Evolutionary conservation across 108 stramenopile genomes (phyloP).

Genomic region (Fragilariopsis cylindrus): DNA sequence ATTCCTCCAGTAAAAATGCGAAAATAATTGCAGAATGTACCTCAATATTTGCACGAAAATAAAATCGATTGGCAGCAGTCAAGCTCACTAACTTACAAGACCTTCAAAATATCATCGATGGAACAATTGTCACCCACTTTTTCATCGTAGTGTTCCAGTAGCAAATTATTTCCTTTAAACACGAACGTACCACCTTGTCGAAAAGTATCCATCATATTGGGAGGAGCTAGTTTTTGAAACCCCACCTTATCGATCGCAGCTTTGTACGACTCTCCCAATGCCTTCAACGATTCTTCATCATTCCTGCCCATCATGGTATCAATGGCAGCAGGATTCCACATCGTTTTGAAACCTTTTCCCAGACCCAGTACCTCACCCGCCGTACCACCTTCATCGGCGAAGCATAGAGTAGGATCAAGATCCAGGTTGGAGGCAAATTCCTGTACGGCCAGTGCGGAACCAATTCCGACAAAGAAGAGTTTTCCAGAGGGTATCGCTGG

Average conservation of each 20-base stretch:
- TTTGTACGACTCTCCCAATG: slow-evolving; percentile 39
- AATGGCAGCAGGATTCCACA: slow-evolving; percentile 52
- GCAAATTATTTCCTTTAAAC: slow-evolving; percentile 23
- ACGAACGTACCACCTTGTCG: slow-evolving; percentile 49
- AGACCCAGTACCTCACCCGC: slow-evolving; percentile 29
- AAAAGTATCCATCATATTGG: slow-evolving; percentile 38
- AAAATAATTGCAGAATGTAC: no score
- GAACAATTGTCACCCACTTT: slow-evolving; percentile 47
- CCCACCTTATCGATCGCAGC: slow-evolving; percentile 44
- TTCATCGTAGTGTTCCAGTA: slow-evolving; percentile 42
- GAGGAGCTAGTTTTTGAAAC: slow-evolving; percentile 34
- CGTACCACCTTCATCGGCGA: slow-evolving; percentile 39
- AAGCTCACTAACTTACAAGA: slow-evolving; percentile 12
- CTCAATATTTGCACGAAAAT: no score
- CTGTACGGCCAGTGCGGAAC: slow-evolving; percentile 34
- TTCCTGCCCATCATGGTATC: slow-evolving; percentile 39
- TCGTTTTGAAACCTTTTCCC: slow-evolving; percentile 33
- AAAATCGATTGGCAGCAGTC: no score
- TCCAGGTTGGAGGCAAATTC: slow-evolving; percentile 41
- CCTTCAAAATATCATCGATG: slow-evolving; percentile 36
- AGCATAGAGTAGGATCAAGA: slow-evolving; percentile 43
- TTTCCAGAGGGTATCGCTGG: slow-evolving; percentile 27
- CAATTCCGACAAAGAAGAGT: slow-evolving; percentile 44
- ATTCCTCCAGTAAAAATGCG: no score
- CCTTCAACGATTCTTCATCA: slow-evolving; percentile 38